A percentile compares a stretch with the other conserved stretches of the same genome.
Evolutionary conservation across 225 moss, liverwort and hornwort species (phyloP).

Genomic region (Bryum argenteum): DNA sequence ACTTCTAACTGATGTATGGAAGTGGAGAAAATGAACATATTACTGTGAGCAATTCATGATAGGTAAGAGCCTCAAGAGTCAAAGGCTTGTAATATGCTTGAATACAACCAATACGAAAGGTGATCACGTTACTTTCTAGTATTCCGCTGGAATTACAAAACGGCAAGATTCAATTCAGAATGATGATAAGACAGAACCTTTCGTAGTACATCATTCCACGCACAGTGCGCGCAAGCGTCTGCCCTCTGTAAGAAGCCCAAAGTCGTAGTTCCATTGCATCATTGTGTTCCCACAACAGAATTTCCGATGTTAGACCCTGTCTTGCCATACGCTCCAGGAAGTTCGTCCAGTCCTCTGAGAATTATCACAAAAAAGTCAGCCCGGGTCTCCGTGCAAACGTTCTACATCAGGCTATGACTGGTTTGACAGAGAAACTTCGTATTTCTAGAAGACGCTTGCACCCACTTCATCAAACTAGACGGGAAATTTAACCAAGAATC

Average conservation of each 20-base stretch:
- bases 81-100: not conserved
- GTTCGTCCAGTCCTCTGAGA: constrained; percentile 79
- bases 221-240: constrained; percentile 92
- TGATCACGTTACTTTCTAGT: not conserved
- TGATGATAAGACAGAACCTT: constrained; percentile 53
- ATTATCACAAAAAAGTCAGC: constrained; percentile 22
- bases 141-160: not conserved
- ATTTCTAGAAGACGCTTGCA: not conserved
- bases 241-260: constrained; percentile 97
- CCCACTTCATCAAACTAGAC: not conserved
- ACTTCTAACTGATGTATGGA: not conserved
- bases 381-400: constrained; percentile 14
- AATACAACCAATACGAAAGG: constrained; percentile 16
- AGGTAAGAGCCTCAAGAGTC: not conserved
- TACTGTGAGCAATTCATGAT: not conserved
- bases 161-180: constrained; percentile 5
- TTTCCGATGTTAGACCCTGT: constrained; percentile 35
- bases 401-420: constrained; percentile 4
- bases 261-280: constrained; percentile 80
- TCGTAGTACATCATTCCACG: constrained; percentile 99
- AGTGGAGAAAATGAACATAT: constrained; percentile 4
- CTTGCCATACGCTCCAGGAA: constrained; percentile 72
- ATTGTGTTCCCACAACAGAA: constrained; percentile 46
- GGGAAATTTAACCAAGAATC: constrained; percentile 8
- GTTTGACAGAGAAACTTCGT: not conserved